Evolutionary conservation across 306 rosid species (phyloP).

Genomic region (Pyrus bretschneideri): DNA sequence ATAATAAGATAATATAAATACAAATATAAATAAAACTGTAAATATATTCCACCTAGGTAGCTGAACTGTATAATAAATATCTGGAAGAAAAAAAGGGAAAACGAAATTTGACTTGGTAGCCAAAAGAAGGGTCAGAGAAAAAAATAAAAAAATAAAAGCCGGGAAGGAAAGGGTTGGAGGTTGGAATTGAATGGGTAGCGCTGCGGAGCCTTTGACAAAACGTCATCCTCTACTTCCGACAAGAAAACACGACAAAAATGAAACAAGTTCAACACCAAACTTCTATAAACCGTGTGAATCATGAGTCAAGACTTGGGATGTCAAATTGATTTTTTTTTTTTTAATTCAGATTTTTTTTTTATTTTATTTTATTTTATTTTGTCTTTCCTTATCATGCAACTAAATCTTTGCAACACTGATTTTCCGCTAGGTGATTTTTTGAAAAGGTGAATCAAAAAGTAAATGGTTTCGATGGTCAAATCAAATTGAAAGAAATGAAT

Average conservation of each 20-base stretch:
- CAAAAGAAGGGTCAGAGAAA: not conserved
- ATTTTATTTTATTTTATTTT: too few species aligned
- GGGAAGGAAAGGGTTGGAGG: not conserved
- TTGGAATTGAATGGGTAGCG: too few species aligned
- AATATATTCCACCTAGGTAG: not conserved
- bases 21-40: not conserved
- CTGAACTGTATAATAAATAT: not conserved
- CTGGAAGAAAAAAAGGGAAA: not conserved
- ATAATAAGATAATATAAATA: not conserved
- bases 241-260: not conserved
- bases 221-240: not conserved
- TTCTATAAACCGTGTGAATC: not conserved
- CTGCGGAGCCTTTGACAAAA: not conserved
- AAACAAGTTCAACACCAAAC: not conserved
- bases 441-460: not conserved
- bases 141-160: not conserved
- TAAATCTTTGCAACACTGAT: not conserved
- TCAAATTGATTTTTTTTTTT: not conserved
- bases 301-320: not conserved
- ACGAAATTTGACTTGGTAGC: not conserved
- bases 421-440: too few species aligned
- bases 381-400: not conserved
- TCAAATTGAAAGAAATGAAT: too few species aligned
- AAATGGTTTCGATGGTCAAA: too few species aligned
- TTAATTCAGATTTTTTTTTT: not conserved